Percentiles rank a stretch among this genome's conserved stretches.
Evolutionary conservation across 2,329 filamentous ascomycete species (phyloP).

Genomic region (Phoma herbarum): DNA sequence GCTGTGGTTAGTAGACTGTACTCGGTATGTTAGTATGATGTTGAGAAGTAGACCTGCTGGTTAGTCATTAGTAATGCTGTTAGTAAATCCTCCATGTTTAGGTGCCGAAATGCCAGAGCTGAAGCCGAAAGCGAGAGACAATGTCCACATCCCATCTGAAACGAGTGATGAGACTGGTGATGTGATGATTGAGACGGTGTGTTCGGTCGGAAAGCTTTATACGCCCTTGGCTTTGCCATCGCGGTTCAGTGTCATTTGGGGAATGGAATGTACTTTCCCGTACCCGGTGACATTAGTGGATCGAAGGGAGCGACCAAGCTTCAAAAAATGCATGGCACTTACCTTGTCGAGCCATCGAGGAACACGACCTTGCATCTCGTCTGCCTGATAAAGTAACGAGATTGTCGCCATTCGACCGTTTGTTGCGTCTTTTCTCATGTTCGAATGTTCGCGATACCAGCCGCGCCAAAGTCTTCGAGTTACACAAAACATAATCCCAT

Average conservation of each 20-base stretch:
- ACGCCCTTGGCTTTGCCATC: constrained; percentile 1
- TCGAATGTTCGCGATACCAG: neutral
- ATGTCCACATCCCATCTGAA: constrained; percentile 1
- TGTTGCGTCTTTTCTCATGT: neutral
- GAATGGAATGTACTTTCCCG: constrained; percentile 11
- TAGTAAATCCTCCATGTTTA: neutral
- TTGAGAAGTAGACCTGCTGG: neutral
- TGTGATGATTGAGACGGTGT: neutral
- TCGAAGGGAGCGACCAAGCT: constrained; percentile 3
- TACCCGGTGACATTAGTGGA: constrained; percentile 1
- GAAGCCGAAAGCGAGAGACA: constrained; percentile 4
- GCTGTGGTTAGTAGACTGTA: neutral
- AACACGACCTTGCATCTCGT: constrained; percentile 5
- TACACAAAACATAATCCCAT: neutral
- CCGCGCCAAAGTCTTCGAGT: neutral
- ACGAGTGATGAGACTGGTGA: constrained; percentile 2
- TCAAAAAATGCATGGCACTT: constrained; percentile 4
- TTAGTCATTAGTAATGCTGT: neutral
- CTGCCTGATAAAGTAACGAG: neutral
- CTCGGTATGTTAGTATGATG: constrained; percentile 1
- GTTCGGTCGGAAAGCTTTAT: constrained; percentile 7
- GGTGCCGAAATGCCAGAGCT: neutral
- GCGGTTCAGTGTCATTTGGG: neutral
- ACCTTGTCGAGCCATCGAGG: neutral
- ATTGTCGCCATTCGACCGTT: neutral